phyloP scores from a whole-genome alignment of 106 monocot species.

The Vanilla planifolia region DNA sequence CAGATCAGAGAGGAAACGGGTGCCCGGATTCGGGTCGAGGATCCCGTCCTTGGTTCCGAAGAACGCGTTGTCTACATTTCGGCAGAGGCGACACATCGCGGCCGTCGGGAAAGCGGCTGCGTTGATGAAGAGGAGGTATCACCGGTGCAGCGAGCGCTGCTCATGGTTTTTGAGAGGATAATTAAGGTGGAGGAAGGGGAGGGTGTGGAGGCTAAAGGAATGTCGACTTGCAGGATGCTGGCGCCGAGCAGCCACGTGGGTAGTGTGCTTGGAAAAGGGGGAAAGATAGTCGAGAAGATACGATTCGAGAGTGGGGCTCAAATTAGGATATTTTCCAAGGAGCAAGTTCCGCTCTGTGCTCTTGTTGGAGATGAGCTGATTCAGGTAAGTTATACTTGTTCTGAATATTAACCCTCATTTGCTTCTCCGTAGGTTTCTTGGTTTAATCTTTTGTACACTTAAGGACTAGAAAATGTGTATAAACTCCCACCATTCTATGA shows the following conservation, averaged over 20 bases:
- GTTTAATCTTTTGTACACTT: too few relatives aligned
- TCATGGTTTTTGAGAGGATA: slow-evolving; percentile 68
- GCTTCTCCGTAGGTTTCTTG: too few relatives aligned
- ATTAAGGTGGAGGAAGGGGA: slow-evolving; percentile 31
- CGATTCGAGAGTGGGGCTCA: slow-evolving; percentile 59
- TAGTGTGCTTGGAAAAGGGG: slow-evolving; percentile 64
- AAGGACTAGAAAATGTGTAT: too few relatives aligned
- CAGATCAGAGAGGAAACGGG: slow-evolving; percentile 42
- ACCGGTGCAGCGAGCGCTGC: slow-evolving; percentile 44
- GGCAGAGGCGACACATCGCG: slow-evolving; percentile 10
- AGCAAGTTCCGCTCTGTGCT: slow-evolving; percentile 48
- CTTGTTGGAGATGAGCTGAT: slow-evolving; percentile 52
- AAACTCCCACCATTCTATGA: too few relatives aligned
- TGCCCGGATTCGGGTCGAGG: slow-evolving; percentile 38
- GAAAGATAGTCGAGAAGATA: slow-evolving; percentile 64
- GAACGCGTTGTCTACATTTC: slow-evolving; percentile 41
- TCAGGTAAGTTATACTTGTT: slow-evolving; percentile 43
- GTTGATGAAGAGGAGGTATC: slow-evolving; percentile 15
- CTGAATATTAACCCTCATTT: too few relatives aligned
- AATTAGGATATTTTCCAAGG: slow-evolving; percentile 44
- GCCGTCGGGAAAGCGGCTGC: background rate
- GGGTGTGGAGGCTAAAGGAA: slow-evolving; percentile 12
- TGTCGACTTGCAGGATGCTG: slow-evolving; percentile 41
- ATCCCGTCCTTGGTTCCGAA: slow-evolving; percentile 38
- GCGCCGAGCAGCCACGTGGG: slow-evolving; percentile 39